A percentile compares a stretch with the other conserved stretches of the same genome.
These are phyloP conservation scores for Erodium maritimum DNA, from an alignment of 345 rosid genomes.

Conservation along the genomic window DNA sequence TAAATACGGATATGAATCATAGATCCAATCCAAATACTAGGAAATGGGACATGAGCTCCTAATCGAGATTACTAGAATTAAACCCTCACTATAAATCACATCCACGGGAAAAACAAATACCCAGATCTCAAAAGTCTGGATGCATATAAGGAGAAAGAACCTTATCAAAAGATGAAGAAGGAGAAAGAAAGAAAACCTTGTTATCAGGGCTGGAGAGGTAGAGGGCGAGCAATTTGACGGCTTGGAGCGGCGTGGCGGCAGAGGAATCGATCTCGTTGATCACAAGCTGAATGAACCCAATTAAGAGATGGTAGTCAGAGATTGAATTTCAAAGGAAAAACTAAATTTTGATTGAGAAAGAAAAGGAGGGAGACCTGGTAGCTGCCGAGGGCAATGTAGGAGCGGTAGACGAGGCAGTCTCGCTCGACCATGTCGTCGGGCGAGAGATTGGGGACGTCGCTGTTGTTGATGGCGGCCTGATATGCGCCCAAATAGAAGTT, in stretches of 20 bases:
- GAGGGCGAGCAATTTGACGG: constrained; percentile 80
- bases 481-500: constrained; percentile 75
- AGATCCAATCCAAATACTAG: no score
- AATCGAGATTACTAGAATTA: neutral
- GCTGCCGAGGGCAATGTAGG: constrained; percentile 90
- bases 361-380: constrained; percentile 34
- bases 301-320: neutral
- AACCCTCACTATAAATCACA: neutral
- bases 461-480: constrained; percentile 89
- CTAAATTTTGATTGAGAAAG: neutral
- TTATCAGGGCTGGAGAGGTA: constrained; percentile 56
- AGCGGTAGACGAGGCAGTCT: constrained; percentile 75
- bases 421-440: constrained; percentile 75
- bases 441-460: constrained; percentile 63
- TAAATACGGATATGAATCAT: no score
- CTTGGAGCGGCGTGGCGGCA: constrained; percentile 87
- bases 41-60: neutral
- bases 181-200: constrained; percentile 36
- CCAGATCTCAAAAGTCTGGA: neutral
- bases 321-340: neutral
- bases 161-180: neutral
- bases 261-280: constrained; percentile 80
- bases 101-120: neutral
- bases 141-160: neutral
- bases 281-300: constrained; percentile 43